phyloP scores from a whole-genome alignment of 371 early-diverging fungal genomes.

The Zopfochytrium polystomum region DNA sequence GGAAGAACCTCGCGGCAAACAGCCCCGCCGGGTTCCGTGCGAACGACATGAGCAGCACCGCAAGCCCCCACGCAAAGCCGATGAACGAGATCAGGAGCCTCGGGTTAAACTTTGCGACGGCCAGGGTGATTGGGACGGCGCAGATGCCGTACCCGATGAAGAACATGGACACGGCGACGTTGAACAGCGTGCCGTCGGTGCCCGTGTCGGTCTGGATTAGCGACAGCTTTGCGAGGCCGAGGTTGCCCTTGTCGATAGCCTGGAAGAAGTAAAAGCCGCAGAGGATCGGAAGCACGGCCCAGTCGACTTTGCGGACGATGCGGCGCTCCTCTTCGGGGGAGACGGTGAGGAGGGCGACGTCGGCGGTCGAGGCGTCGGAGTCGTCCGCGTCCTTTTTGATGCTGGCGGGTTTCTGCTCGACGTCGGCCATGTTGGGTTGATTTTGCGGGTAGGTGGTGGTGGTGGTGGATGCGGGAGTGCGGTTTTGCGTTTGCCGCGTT shows the following conservation, averaged over 20 bases:
- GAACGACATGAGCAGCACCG: slow-evolving; percentile 3
- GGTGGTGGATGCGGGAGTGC: no score
- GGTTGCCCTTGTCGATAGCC: slow-evolving; percentile 20
- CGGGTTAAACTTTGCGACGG: slow-evolving; percentile 3
- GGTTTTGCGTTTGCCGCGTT: no score
- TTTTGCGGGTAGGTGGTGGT: no score
- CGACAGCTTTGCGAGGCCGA: slow-evolving; percentile 7
- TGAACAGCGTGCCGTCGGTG: slow-evolving; percentile 7
- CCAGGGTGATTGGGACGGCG: neutral
- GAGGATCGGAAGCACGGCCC: slow-evolving; percentile 12
- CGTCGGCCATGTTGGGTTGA: no score
- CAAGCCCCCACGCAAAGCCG: slow-evolving; percentile 13
- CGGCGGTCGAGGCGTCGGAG: neutral
- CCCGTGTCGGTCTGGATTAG: slow-evolving; percentile 15
- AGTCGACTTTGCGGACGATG: slow-evolving; percentile 7
- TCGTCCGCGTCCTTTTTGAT: neutral
- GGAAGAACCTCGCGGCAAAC: slow-evolving; percentile 6
- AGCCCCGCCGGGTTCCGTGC: slow-evolving; percentile 2
- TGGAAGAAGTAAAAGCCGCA: slow-evolving; percentile 21
- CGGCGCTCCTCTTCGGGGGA: neutral
- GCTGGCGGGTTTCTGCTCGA: no score
- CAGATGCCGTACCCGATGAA: slow-evolving; percentile 7
- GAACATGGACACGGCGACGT: slow-evolving; percentile 15
- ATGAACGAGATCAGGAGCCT: slow-evolving; percentile 12
- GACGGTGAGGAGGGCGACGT: no score